A percentile compares a stretch with the other conserved stretches of the same genome.
phyloP scores from a whole-genome alignment of 768 basidiomycete genomes.

The Psilocybe cyanescens region DNA sequence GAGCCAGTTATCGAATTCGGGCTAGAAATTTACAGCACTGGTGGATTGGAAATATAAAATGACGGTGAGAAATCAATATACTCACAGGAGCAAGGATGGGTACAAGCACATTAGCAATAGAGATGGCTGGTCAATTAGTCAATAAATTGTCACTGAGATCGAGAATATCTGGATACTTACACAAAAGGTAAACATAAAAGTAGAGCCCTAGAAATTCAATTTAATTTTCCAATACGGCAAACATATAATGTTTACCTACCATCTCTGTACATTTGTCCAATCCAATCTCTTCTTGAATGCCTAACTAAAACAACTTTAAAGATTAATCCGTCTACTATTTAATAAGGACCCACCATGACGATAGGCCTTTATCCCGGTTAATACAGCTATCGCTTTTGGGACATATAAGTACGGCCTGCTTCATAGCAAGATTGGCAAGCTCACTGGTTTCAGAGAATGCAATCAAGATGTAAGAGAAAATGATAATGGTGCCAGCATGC shows the following conservation, averaged over 20 bases:
- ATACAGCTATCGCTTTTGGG: conserved; percentile 35
- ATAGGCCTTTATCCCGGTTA: conserved; percentile 40
- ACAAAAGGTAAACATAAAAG: conserved; percentile 41
- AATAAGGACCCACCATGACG: conserved; percentile 34
- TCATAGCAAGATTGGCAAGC: conserved; percentile 12
- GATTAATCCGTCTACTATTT: neutral
- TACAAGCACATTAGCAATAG: conserved; percentile 42
- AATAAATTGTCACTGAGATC: neutral
- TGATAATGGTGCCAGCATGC: conserved; percentile 17
- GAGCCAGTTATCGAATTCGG: conserved; percentile 44
- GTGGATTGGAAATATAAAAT: neutral
- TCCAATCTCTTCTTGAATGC: conserved; percentile 35
- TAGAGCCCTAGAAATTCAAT: conserved; percentile 32
- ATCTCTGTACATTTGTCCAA: conserved; percentile 41
- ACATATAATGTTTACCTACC: conserved; percentile 23
- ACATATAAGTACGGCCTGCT: neutral
- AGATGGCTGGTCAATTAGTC: conserved; percentile 29
- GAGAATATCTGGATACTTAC: conserved; percentile 22
- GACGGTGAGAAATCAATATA: neutral
- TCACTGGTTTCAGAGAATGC: conserved; percentile 42
- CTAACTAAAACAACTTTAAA: conserved; percentile 27
- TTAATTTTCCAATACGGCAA: neutral
- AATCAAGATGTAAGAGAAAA: conserved; percentile 41
- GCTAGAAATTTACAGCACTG: conserved; percentile 16
- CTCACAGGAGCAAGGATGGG: conserved; percentile 40